A percentile compares a stretch with the other conserved stretches of the same genome.
Conservation (phyloP, 192 early-diverging fungal genomes). For the Gryganskiella cystojenkinii region DNA sequence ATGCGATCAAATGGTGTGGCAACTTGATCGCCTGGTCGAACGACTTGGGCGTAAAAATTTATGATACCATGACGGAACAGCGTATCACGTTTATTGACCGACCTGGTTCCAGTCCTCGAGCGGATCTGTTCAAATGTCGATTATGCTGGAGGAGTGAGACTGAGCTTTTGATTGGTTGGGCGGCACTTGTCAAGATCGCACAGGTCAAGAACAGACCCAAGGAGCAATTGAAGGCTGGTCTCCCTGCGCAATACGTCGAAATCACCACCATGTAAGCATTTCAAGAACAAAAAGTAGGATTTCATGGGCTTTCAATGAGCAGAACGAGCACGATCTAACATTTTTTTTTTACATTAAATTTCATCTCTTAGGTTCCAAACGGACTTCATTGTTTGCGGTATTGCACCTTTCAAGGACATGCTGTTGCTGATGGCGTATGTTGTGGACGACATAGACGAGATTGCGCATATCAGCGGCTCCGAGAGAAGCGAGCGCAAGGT, state of each 20-base stretch:
- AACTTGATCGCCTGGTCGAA: constrained; percentile 95
- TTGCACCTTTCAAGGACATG: constrained; percentile 82
- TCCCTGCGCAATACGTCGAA: constrained; percentile 62
- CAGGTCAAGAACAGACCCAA: constrained; percentile 69
- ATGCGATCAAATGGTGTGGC: constrained; percentile 85
- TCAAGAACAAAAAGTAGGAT: constrained; percentile 61
- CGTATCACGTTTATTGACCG: constrained; percentile 89
- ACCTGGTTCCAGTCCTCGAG: constrained; percentile 77
- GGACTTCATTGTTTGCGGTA: constrained; percentile 85
- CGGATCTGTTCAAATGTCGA: constrained; percentile 87
- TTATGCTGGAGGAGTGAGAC: constrained; percentile 86
- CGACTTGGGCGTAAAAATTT: constrained; percentile 89
- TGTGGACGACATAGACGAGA: constrained; percentile 62
- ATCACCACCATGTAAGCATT: constrained; percentile 62
- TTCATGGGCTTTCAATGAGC: constrained; percentile 63
- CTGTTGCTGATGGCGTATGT: constrained; percentile 79
- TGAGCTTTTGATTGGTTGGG: constrained; percentile 94
- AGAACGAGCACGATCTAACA: not conserved
- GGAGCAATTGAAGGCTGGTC: constrained; percentile 42
- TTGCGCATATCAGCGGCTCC: constrained; percentile 59
- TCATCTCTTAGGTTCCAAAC: constrained; percentile 71
- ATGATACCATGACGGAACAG: constrained; percentile 74
- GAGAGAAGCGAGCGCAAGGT: constrained; percentile 47
- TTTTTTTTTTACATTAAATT: not conserved
- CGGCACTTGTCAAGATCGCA: constrained; percentile 89